Evolutionary conservation across 2,329 filamentous ascomycete species (phyloP).

Genomic region (Epichloe gansuensis): DNA sequence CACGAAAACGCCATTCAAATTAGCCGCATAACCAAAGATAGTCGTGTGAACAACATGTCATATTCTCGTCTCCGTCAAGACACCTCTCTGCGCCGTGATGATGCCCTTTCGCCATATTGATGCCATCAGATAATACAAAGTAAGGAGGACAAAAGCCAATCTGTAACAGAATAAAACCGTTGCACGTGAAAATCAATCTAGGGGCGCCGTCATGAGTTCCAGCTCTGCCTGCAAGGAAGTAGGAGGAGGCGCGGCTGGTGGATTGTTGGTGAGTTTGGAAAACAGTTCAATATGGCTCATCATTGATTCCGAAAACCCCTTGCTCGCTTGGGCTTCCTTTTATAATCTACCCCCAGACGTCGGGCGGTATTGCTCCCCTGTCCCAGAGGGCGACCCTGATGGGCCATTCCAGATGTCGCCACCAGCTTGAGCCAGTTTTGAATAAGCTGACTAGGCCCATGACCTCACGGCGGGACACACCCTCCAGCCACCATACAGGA

Average conservation of each 20-base stretch:
- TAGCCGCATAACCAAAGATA: too few species aligned
- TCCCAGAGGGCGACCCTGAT: slow-evolving; percentile 47
- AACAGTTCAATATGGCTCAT: slow-evolving; percentile 29
- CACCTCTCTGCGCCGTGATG: background rate
- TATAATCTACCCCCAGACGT: slow-evolving; percentile 44
- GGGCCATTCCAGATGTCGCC: slow-evolving; percentile 50
- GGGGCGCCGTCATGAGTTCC: slow-evolving; percentile 19
- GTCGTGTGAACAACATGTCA: background rate
- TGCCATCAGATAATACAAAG: background rate
- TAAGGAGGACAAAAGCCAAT: too few species aligned
- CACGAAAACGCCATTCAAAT: too few species aligned
- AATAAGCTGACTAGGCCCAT: slow-evolving; percentile 50
- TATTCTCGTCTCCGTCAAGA: background rate
- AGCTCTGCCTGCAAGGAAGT: slow-evolving; percentile 20
- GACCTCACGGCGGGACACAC: slow-evolving; percentile 53
- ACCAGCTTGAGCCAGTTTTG: slow-evolving; percentile 46
- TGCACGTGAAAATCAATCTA: slow-evolving; percentile 16
- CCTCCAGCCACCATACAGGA: slow-evolving; percentile 56
- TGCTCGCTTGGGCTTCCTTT: slow-evolving; percentile 27
- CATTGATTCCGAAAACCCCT: slow-evolving; percentile 24
- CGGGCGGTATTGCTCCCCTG: slow-evolving; percentile 37
- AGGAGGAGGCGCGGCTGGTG: slow-evolving; percentile 14
- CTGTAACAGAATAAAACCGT: background rate
- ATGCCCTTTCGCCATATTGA: background rate
- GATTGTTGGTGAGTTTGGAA: slow-evolving; percentile 23